Conservation (phyloP, 1,139 yeast genomes). For the Keqinozyma sinolaborantium region DNA sequence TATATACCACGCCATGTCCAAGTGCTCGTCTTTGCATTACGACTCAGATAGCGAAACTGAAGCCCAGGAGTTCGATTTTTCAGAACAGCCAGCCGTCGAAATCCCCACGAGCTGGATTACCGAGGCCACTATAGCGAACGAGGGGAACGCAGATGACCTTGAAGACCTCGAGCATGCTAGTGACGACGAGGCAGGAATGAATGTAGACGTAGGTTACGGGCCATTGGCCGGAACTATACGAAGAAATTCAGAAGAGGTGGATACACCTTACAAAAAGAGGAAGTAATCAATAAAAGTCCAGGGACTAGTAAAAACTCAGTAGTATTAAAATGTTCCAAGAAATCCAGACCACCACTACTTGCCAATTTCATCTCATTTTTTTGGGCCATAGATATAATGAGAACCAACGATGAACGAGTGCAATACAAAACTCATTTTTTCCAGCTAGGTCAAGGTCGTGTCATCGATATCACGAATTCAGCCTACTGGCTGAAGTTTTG, state of each 20-base stretch:
- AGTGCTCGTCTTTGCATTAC: slow-evolving; percentile 37
- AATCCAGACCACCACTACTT: no score
- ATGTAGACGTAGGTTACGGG: slow-evolving; percentile 40
- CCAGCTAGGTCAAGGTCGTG: slow-evolving; percentile 54
- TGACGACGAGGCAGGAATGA: slow-evolving; percentile 37
- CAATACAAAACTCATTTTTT: slow-evolving; percentile 60
- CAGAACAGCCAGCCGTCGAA: slow-evolving; percentile 13
- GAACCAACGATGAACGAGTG: slow-evolving; percentile 64
- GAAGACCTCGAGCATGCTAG: slow-evolving; percentile 15
- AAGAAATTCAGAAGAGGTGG: slow-evolving; percentile 23
- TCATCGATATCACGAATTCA: slow-evolving; percentile 41
- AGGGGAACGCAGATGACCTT: slow-evolving; percentile 39
- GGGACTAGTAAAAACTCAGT: no score
- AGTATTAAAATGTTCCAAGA: no score
- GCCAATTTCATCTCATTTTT: neutral
- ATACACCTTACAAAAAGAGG: slow-evolving; percentile 8
- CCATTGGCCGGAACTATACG: slow-evolving; percentile 31
- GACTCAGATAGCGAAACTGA: slow-evolving; percentile 19
- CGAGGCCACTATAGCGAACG: slow-evolving; percentile 14
- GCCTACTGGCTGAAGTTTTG: slow-evolving; percentile 50
- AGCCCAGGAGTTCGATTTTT: slow-evolving; percentile 10
- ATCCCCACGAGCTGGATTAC: slow-evolving; percentile 21
- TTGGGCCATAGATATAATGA: slow-evolving; percentile 41
- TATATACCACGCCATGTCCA: slow-evolving; percentile 33
- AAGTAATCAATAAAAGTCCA: no score